phyloP scores from a whole-genome alignment of 1,284 basidiomycete genomes.

The Xerocomus nothofagi region DNA sequence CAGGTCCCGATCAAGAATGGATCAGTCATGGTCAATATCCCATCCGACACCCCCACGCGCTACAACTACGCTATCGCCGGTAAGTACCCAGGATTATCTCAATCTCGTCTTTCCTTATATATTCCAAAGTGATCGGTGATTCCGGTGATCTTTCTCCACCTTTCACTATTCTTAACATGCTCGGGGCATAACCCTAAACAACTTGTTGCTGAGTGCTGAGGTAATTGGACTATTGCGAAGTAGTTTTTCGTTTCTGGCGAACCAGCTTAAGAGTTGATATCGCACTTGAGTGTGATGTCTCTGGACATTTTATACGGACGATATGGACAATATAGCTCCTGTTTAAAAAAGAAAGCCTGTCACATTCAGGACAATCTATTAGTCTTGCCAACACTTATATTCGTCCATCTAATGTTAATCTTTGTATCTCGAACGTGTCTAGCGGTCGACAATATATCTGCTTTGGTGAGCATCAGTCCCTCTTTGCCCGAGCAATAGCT shows the following conservation, averaged over 20 bases:
- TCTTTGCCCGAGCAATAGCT: constrained; percentile 40
- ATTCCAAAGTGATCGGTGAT: constrained; percentile 24
- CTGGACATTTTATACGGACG: constrained; percentile 12
- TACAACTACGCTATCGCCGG: constrained; percentile 38
- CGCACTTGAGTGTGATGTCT: constrained; percentile 1
- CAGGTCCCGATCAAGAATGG: constrained; percentile 43
- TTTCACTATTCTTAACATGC: constrained; percentile 18
- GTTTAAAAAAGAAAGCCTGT: constrained; percentile 1
- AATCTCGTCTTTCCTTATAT: constrained; percentile 3
- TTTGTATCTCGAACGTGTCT: not conserved
- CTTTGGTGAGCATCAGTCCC: too few species aligned
- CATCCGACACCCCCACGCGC: constrained; percentile 26
- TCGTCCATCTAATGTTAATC: not conserved
- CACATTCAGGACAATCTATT: constrained; percentile 1
- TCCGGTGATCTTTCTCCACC: constrained; percentile 20
- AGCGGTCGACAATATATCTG: not conserved
- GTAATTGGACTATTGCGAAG: constrained; percentile 1
- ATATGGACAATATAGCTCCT: constrained; percentile 9
- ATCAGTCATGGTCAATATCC: constrained; percentile 36
- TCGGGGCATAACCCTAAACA: not conserved
- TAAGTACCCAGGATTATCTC: constrained; percentile 24
- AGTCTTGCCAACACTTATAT: not conserved
- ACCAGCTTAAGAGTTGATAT: constrained; percentile 1
- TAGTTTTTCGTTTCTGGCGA: constrained; percentile 9
- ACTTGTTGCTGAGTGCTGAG: not conserved